Base-by-base conservation (phyloP, 306 rosid genomes). In the Inga leiocalycina region DNA sequence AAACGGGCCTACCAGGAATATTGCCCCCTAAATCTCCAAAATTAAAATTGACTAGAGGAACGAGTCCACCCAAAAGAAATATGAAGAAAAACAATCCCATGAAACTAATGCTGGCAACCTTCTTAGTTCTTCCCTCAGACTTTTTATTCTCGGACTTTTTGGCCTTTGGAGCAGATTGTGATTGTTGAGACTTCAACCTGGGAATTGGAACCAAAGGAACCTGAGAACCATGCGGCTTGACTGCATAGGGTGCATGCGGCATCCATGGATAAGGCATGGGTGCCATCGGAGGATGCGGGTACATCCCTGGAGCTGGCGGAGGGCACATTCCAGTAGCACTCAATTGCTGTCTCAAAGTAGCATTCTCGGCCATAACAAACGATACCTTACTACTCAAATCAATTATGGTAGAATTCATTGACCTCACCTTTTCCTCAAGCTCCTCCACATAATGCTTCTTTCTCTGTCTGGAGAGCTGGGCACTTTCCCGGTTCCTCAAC, bases 201-300 rank as follows among this genome's bases (percentile, higher is more conserved):
- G 99, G 99, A 84, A 96, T 96, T 0, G 99, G 99, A n/a, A 96
- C 94, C 90, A 94, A 79, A 61, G 97, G 99, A 74, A 90, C 90
- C 82, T 92, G 98, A 86, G 98, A 93, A 41, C 99, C 99, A 80
- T 91, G 95, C 17, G 91, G 89, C 75, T 92, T 96, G 45, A 94
- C 83, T 74, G 92, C 93, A 87, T 94, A 96, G 0, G 99, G 97
- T 24, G 97, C 80, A 46, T 84, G 91, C 0, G 97, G 93, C 90
- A 90, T 34, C 99, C 98, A 94, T 1, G 99, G 93, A 89, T 96
- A 96, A 70, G 80, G 64, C 96, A 93, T 90, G 1, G 94, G 92
- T 2, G 91, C 79, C 94, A 96, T 86, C 1, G 93, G 78, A 17
- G 94, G 94, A 84, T 89, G 97, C 3, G 91, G 97, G 81, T 90